Base-by-base conservation (phyloP, 768 basidiomycete species). In the Boletus sp. region DNA sequence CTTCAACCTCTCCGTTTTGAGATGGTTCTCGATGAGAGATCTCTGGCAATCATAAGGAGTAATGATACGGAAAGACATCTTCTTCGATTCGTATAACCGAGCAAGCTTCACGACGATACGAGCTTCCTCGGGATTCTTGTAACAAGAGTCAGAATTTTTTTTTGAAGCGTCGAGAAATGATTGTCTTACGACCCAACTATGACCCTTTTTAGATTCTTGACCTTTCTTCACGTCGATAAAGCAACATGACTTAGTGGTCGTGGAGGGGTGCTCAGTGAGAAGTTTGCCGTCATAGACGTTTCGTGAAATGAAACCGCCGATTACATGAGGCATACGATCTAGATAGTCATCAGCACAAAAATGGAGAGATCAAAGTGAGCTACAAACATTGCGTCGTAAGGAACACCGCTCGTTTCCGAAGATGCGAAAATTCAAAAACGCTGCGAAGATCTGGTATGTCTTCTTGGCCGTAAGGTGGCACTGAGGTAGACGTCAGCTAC, bases 311-410 rank as follows among this genome's bases (percentile, higher is more conserved):
- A 91, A 83, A 4, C 70, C 64, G 41, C 89, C 88, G 72, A 92
- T 84, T 56, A 86, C 78, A 57, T 83, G 81, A 36, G 91, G 91
- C 89, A 93, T 90, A 5, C 91, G 85, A 62, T 93, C 91, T 93
- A 55, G 32, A 47, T 46, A 14, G 0, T 55, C 35, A 37, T 58
- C 17, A 15, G 14, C 14, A 28, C 36, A 33, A 50, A 36, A 28
- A 14, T n/a, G 9, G 45, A 11, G 15, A 40, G 49, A 32, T 37
- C 32, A 17, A 12, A 15, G 24, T 29, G 3, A 11, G 33, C 30
- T 40, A 68, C 82, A 65, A 67, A 90, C 91, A 93, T 73, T 92
- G 90, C 0, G 78, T 90, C 64, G 89, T 72, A 9, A 93, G 73
- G 63, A 91, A 84, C 5, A 78, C 39, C 0, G 78, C 77, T 37